Evolutionary conservation across 1,284 basidiomycete genomes (phyloP), one percentile per base, ranked within the genome.

Genomic region (Ustilago tritici): DNA sequence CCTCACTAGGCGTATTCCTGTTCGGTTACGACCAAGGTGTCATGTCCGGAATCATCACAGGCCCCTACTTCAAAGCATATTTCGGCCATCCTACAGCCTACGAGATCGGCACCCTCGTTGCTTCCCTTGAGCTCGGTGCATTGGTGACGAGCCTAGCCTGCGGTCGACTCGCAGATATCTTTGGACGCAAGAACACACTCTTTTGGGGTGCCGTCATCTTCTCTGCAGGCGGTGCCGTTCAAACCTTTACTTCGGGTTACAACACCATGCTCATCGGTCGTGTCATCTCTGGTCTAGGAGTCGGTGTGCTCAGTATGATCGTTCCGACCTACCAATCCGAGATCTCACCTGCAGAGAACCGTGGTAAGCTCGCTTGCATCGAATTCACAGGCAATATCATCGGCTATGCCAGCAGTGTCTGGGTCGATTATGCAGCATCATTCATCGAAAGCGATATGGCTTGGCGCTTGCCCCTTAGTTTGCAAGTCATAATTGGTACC

Each of bases 291-390:
- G 96, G 95, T 2, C 94, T 94, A 80, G 96, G 96, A 15, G 96
- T 99, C 14, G 96, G 95, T 14, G 89, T 98, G 76, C 88, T 98
- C 57, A 74, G 70, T 56, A 98, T 95, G 69, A 95, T 98, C 74
- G 96, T 98, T 28, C 96, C 96, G 7, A 97, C 98, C 70, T 99
- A 98, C 86, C 96, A 98, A 88, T 93, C 93, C 80, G 96, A 98
- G 88, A 94, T 98, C 58, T 96, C 94, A 2, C 95, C 95, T 15
- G 93, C 96, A 3, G 91, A 94, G 84, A 94, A 97, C 88, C 70
- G 84, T 35, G 84, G 84, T 46, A 82, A 82, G 56, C 73, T 86
- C 14, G 96, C 95, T 4, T 97, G 95, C 82, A 95, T 98, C 90
- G 96, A 98, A 85, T 99, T 98, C 86, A 98, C 96, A 0, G 92